Base-by-base conservation (phyloP, 2,329 filamentous ascomycete genomes). In the Calonectria crousiana region DNA sequence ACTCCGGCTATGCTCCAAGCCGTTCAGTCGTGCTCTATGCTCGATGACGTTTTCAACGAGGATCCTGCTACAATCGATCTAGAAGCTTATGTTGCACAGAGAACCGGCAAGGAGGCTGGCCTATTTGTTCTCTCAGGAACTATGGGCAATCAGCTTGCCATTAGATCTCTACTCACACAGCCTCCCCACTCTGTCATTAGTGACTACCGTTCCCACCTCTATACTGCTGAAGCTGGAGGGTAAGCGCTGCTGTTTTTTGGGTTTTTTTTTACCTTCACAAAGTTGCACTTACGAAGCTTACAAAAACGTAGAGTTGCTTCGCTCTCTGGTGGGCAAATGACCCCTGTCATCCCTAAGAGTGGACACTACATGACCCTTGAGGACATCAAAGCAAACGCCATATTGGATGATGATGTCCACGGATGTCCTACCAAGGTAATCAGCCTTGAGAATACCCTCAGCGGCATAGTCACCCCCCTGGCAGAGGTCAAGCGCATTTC, bases 71-170 rank as follows among this genome's bases (percentile, higher is more conserved):
- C 96, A 1, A 92, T 90, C 66, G 89, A 90, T 30, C 91, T 98
- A 51, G 94, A 98, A 84, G 85, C 89, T 58, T 93, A 94, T 83
- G 89, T 97, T 56, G 95, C 95, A 23, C 82, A 89, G 38, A 89
- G 97, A 4, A 91, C 95, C 0, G 92, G 92, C 78, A 95, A 97
- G 79, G 93, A 95, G 80, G 92, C 92, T 10, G 94, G 91, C 0
- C 88, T 98, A 6, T 92, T 98, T 69, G 95, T 98, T 70, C 89
- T 97, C 73, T 97, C 95, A 0, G 96, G 96, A 4, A 98, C 96
- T 6, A 98, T 98, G 95, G 95, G 95, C 51, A 98, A 98, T 85
- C 95, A 98, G 83, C 88, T 98, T 23, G 93, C 94, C 0, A 89
- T 98, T 52, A 92, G 96, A 49, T 90, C 94, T 1, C 93, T 97